Percentiles rank a stretch among this genome's conserved stretches.
Evolutionary conservation across 2,329 filamentous ascomycete genomes (phyloP).

Genomic region (Xylaria digitata): DNA sequence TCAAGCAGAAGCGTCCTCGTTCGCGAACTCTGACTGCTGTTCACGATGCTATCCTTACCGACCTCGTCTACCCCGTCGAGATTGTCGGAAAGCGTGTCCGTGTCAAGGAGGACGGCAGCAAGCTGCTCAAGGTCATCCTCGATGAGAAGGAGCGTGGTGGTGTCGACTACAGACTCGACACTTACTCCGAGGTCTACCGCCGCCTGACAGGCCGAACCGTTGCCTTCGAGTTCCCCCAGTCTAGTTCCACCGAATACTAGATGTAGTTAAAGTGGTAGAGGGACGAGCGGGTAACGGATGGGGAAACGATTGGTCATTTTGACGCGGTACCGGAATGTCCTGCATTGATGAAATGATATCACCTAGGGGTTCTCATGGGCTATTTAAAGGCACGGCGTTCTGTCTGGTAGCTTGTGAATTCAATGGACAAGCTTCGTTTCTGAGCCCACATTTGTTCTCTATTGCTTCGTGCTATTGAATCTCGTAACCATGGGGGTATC

Average conservation of each 20-base stretch:
- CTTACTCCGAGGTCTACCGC: conserved; percentile 99
- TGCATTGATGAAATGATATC: conserved; percentile 46
- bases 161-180: conserved; percentile 99
- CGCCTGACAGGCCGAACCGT: conserved; percentile 96
- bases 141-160: conserved; percentile 99
- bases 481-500: conserved; percentile 55
- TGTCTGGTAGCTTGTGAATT: conserved; percentile 61
- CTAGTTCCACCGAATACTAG: conserved; percentile 83
- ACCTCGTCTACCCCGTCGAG: conserved; percentile 99
- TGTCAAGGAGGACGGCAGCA: conserved; percentile 98
- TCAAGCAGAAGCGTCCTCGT: conserved; percentile 98
- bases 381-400: conserved; percentile 61
- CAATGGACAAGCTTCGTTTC: conserved; percentile 52
- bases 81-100: conserved; percentile 99
- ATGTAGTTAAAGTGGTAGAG: conserved; percentile 52
- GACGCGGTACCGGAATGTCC: conserved; percentile 44
- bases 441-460: conserved; percentile 33
- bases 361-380: conserved; percentile 48
- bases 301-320: conserved; percentile 35
- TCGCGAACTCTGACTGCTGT: conserved; percentile 98
- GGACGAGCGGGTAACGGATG: conserved; percentile 23
- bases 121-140: conserved; percentile 98
- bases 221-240: conserved; percentile 98
- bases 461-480: conserved; percentile 24
- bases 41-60: conserved; percentile 96